phyloP scores from a whole-genome alignment of 352 stramenopile species.

The Globisporangium rhizosaccharum region DNA sequence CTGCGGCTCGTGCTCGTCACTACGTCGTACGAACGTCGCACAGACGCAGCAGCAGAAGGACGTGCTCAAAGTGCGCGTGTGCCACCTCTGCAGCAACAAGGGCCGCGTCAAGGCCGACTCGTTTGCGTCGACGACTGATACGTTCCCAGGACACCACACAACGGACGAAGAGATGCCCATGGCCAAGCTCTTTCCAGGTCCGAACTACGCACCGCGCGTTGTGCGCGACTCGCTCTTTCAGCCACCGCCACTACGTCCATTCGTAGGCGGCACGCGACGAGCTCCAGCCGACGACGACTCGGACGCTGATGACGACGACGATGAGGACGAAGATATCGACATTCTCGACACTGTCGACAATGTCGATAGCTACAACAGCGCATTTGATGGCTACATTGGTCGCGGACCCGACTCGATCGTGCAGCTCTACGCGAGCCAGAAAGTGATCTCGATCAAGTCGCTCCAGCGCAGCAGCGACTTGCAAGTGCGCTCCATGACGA shows the following conservation, averaged over 20 bases:
- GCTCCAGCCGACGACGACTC: background rate
- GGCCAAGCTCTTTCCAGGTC: slow-evolving; percentile 13
- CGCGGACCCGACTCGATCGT: slow-evolving; percentile 11
- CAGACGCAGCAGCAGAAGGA: slow-evolving; percentile 19
- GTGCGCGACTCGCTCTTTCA: background rate
- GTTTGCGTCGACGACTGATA: slow-evolving; percentile 24
- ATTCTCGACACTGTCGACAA: slow-evolving; percentile 1
- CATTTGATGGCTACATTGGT: slow-evolving; percentile 22
- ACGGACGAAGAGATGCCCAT: slow-evolving; percentile 19
- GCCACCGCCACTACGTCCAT: background rate
- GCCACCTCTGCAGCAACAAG: slow-evolving; percentile 60
- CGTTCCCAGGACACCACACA: slow-evolving; percentile 17
- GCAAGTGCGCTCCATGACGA: slow-evolving; percentile 12
- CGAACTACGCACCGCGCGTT: background rate
- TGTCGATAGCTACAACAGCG: slow-evolving; percentile 10
- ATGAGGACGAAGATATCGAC: slow-evolving; percentile 3
- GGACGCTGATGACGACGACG: slow-evolving; percentile 1
- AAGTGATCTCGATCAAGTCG: slow-evolving; percentile 61
- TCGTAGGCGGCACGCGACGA: background rate
- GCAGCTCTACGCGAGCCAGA: slow-evolving; percentile 23
- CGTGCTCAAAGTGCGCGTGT: slow-evolving; percentile 56
- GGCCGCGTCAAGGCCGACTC: slow-evolving; percentile 28
- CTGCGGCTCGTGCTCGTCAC: slow-evolving; percentile 43
- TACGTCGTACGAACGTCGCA: slow-evolving; percentile 33
- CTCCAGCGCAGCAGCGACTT: slow-evolving; percentile 19